Conservation (phyloP, 163 green algal genomes). For the Prototheca wickerhamii region DNA sequence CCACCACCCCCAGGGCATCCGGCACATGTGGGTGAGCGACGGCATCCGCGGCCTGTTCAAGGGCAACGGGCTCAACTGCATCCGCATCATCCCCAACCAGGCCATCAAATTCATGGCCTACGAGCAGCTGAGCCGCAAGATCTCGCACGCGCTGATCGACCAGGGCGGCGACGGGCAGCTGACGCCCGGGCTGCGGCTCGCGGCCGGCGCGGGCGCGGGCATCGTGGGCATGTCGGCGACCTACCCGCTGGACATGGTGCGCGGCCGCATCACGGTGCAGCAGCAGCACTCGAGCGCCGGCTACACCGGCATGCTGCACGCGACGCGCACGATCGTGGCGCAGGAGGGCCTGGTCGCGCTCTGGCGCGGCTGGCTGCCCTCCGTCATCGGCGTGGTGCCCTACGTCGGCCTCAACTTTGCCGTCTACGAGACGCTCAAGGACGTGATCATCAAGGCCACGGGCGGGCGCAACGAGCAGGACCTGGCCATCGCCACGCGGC, state of each 20-base stretch:
- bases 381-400: constrained; percentile 92
- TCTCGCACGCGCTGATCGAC: constrained; percentile 58
- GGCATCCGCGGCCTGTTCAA: constrained; percentile 88
- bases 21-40: constrained; percentile 77
- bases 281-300: constrained; percentile 24
- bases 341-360: constrained; percentile 84
- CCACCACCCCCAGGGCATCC: constrained; percentile 56
- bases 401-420: constrained; percentile 98
- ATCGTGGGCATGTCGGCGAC: constrained; percentile 96
- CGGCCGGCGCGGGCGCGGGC: constrained; percentile 79
- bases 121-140: constrained; percentile 28
- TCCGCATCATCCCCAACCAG: constrained; percentile 95
- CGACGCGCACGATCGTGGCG: constrained; percentile 58
- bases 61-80: constrained; percentile 96
- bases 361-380: constrained; percentile 93
- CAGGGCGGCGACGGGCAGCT: constrained; percentile 73
- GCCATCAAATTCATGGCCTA: constrained; percentile 78
- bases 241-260: constrained; percentile 98
- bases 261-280: constrained; percentile 90
- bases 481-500: constrained; percentile 64
- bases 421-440: constrained; percentile 97
- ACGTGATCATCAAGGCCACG: constrained; percentile 59
- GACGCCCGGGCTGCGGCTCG: constrained; percentile 74
- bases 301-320: constrained; percentile 89
- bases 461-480: constrained; percentile 64